Conservation (phyloP, 2,329 filamentous ascomycete genomes). For the Hypoxylon sp. region DNA sequence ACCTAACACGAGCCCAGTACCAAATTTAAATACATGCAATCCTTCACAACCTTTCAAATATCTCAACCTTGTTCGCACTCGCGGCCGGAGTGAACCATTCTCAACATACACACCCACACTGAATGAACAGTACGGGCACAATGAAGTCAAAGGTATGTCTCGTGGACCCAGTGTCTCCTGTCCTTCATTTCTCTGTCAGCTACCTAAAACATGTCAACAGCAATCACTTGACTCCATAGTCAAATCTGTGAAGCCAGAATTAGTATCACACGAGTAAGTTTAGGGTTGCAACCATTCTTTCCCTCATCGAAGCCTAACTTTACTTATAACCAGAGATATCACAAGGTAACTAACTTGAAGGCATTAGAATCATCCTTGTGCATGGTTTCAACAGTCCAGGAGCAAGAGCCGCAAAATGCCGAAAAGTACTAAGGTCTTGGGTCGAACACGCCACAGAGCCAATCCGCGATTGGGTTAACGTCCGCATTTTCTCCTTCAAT, state of each 20-base stretch:
- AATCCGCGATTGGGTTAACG: conserved; percentile 21
- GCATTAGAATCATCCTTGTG: conserved; percentile 35
- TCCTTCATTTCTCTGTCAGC: neutral
- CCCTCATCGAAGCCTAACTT: neutral
- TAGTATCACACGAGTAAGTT: conserved; percentile 37
- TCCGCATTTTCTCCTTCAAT: conserved; percentile 32
- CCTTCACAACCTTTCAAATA: neutral
- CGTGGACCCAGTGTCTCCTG: neutral
- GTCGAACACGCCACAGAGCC: conserved; percentile 1
- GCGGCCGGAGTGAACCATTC: neutral
- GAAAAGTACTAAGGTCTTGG: conserved; percentile 28
- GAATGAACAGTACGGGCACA: neutral
- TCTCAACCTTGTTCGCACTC: neutral
- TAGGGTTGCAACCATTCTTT: too few relatives aligned
- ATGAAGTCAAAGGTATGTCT: conserved; percentile 17
- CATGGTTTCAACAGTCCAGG: conserved; percentile 31
- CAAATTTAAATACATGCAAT: neutral
- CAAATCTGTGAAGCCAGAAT: neutral
- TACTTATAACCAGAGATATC: neutral
- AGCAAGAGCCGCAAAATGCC: conserved; percentile 10
- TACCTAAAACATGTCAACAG: conserved; percentile 11
- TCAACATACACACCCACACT: neutral
- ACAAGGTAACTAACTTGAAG: neutral
- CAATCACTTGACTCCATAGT: conserved; percentile 8
- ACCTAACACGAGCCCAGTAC: neutral